Base-by-base conservation (phyloP, 2,329 filamentous ascomycete species). In the Sporothrix variecibatus region DNA sequence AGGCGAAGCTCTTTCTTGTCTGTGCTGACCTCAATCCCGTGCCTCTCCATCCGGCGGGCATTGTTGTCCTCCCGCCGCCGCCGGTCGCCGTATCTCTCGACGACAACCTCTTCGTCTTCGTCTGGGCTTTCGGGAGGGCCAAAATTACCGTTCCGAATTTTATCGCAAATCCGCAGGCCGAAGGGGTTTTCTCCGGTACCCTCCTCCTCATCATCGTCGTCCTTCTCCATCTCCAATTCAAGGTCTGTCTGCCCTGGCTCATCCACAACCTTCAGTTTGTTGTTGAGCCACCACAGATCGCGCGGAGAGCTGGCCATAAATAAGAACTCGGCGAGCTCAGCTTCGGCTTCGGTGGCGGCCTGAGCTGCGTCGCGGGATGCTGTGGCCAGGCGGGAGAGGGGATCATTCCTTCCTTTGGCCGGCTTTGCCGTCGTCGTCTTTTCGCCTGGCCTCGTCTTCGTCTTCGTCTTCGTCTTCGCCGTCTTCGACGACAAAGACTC, bases 241-340 rank as follows among this genome's bases (percentile, higher is more conserved):
- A 7, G 11, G 43, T 17, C 15, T 9, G 43, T 3, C 11, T 9
- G 20, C 53, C 73, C 1, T 15, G 72, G 64, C 26, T 73, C 71
- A 28, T 56, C 49, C 12, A 28, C 46, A 5, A 20, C 49, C 5
- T 38, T 11, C 31, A 77, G 68, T 9, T 34, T 6, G 26, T 5
- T 26, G 43, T 74, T 72, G 8, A 77, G 71, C 15, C n/a, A 46
- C 72, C 72, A 77, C 1, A 77, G 31, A 28, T 72, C 70, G 4
- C 72, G 73, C 23, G 76, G 74, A 9, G 53, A 51, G 38, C 58
- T 40, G 1, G 67, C 34, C 1, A n/a, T 1, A 31, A 77, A 77
- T 5, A 75, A 12, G 23, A 76, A 77, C 65, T 56, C 60, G 3
- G 58, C 51, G 40, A 77, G 28, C 58, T 75, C 73, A 1, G 75